These are phyloP conservation scores for Cunninghamia lanceolata DNA, from an alignment of 75 land plant species.

Conservation along the genomic window DNA sequence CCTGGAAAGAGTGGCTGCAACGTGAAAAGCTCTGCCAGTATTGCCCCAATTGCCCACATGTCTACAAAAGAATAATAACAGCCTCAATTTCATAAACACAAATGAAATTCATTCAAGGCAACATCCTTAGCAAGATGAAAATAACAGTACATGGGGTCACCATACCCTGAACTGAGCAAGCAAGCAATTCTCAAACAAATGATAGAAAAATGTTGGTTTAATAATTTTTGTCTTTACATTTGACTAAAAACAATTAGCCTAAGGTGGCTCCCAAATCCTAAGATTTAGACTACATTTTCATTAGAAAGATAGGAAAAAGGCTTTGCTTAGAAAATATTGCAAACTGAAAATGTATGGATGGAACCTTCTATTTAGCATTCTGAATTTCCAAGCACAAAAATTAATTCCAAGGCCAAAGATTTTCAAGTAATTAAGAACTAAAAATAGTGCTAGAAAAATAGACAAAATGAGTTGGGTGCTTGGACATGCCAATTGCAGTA, in stretches of 20 bases:
- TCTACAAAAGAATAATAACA: constrained; percentile 30
- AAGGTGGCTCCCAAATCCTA: background rate
- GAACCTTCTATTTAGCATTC: background rate
- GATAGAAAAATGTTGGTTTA: background rate
- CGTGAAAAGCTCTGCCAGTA: constrained; percentile 86
- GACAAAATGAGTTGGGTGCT: background rate
- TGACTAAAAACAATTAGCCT: background rate
- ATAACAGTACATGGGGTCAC: background rate
- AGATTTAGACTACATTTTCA: background rate
- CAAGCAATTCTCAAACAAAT: background rate
- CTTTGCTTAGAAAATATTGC: background rate
- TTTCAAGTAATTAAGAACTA: background rate
- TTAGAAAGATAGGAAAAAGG: background rate
- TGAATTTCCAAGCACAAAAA: background rate
- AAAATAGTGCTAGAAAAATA: background rate
- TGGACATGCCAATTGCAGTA: constrained; percentile 67
- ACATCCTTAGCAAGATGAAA: constrained; percentile 1
- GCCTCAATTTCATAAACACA: background rate
- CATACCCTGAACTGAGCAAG: background rate
- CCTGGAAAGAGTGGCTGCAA: constrained; percentile 86
- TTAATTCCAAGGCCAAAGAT: background rate
- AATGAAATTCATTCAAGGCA: background rate
- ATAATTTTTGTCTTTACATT: background rate
- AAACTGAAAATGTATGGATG: background rate
- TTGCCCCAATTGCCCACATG: constrained; percentile 97